These are phyloP conservation scores for Trichoderma parareesei DNA, from an alignment of 495 filamentous ascomycete genomes.

Conservation along the genomic window DNA sequence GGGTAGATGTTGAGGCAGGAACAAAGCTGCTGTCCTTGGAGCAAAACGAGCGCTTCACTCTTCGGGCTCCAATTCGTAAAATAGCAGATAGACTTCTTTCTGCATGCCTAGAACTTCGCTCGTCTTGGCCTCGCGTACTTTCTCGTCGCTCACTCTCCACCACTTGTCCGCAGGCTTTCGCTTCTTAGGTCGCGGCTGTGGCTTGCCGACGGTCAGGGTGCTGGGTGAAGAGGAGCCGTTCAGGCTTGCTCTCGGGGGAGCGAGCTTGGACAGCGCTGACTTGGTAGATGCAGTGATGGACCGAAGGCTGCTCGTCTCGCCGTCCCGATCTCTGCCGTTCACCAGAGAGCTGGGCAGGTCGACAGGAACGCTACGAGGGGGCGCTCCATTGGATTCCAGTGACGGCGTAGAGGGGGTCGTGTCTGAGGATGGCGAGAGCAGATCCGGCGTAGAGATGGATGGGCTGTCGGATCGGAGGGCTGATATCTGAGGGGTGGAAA, in stretches of 20 bases:
- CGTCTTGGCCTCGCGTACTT: conserved; percentile 88
- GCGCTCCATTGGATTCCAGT: conserved; percentile 12
- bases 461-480: conserved; percentile 26
- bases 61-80: conserved; percentile 70
- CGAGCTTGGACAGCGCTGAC: conserved; percentile 32
- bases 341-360: background rate
- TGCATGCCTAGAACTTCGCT: conserved; percentile 89
- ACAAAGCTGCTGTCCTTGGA: too few relatives aligned
- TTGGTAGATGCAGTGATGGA: conserved; percentile 37
- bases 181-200: conserved; percentile 33
- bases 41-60: background rate
- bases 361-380: conserved; percentile 10
- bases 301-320: conserved; percentile 31
- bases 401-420: conserved; percentile 22
- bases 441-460: conserved; percentile 31
- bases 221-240: conserved; percentile 11
- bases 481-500: conserved; percentile 34
- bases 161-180: conserved; percentile 66
- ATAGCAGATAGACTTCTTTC: conserved; percentile 89
- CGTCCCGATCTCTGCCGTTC: conserved; percentile 19
- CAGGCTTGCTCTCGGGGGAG: conserved; percentile 17
- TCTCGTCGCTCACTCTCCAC: conserved; percentile 98
- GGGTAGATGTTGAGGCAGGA: too few relatives aligned
- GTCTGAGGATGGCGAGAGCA: conserved; percentile 21
- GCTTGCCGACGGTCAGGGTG: background rate